Evolutionary conservation across 2,329 filamentous ascomycete species (phyloP).

Genomic region (Neocucurbitaria cava): DNA sequence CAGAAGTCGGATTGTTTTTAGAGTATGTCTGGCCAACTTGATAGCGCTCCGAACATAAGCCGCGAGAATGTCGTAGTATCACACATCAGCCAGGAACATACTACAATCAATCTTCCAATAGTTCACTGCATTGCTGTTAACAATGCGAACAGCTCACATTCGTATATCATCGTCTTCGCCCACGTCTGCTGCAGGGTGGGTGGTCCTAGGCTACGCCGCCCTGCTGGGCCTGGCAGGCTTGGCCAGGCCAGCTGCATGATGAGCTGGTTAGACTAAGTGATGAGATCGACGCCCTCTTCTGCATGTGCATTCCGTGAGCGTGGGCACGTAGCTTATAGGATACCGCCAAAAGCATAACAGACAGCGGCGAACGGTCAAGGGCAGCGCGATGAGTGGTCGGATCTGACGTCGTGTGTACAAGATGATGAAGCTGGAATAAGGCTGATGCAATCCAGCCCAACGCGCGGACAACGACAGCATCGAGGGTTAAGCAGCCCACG

Average conservation of each 20-base stretch:
- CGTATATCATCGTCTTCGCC: not conserved
- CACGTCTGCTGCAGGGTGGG: not conserved
- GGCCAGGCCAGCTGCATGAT: slow-evolving; percentile 40
- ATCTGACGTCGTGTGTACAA: slow-evolving; percentile 25
- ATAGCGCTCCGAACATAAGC: not conserved
- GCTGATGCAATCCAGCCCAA: slow-evolving; percentile 22
- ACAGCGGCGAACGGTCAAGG: slow-evolving; percentile 23
- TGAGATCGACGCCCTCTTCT: slow-evolving; percentile 33
- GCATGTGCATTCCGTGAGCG: slow-evolving; percentile 33
- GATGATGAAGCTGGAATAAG: slow-evolving; percentile 26
- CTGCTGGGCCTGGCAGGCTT: slow-evolving; percentile 7
- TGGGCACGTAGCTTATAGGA: slow-evolving; percentile 46
- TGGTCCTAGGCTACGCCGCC: not conserved
- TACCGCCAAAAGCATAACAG: slow-evolving; percentile 32
- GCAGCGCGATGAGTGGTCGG: slow-evolving; percentile 28
- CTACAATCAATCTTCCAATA: slow-evolving; percentile 1
- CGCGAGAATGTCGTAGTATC: not conserved
- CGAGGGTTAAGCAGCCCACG: slow-evolving; percentile 6
- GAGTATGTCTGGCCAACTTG: not conserved
- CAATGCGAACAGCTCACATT: slow-evolving; percentile 3
- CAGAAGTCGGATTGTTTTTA: not conserved
- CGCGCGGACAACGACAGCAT: slow-evolving; percentile 1
- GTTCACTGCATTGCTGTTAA: not conserved
- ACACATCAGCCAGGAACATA: slow-evolving; percentile 2
- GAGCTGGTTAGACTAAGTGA: slow-evolving; percentile 39